Percentiles rank a stretch among this genome's conserved stretches.
Evolutionary conservation across 805 yeast genomes (phyloP).

Genomic region (Millerozyma acaciae): DNA sequence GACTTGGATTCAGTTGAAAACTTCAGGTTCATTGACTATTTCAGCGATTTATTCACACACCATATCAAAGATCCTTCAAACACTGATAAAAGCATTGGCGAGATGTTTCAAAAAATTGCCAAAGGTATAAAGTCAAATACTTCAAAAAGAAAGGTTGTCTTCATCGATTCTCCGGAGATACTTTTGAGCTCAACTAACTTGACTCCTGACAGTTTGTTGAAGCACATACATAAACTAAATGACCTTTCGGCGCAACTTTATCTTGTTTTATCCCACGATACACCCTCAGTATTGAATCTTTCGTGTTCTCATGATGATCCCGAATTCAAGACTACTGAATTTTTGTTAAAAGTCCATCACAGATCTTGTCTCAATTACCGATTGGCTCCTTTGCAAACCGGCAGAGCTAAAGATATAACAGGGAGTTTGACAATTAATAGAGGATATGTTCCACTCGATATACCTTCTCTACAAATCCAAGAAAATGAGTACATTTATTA

Average conservation of each 20-base stretch:
- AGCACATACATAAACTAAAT: conserved; percentile 30
- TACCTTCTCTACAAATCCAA: conserved; percentile 21
- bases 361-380: conserved; percentile 50
- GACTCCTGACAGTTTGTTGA: conserved; percentile 30
- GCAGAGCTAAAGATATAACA: conserved; percentile 77
- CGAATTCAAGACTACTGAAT: conserved; percentile 42
- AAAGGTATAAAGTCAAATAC: conserved; percentile 6
- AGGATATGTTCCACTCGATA: conserved; percentile 46
- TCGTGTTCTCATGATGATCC: conserved; percentile 22
- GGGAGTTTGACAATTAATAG: conserved; percentile 60
- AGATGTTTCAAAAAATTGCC: conserved; percentile 17
- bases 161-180: conserved; percentile 47
- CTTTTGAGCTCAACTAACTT: conserved; percentile 41
- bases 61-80: conserved; percentile 20
- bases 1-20: conserved; percentile 20
- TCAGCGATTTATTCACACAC: conserved; percentile 42
- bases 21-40: conserved; percentile 43
- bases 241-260: conserved; percentile 29
- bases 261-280: conserved; percentile 36
- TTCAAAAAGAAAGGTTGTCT: conserved; percentile 20
- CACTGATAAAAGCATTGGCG: conserved; percentile 11
- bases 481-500: conserved; percentile 66
- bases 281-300: conserved; percentile 30
- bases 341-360: conserved; percentile 46
- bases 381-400: conserved; percentile 68